These are phyloP conservation scores for Graphilbum sp. DNA, from an alignment of 2,329 filamentous ascomycete species.

Conservation along the genomic window DNA sequence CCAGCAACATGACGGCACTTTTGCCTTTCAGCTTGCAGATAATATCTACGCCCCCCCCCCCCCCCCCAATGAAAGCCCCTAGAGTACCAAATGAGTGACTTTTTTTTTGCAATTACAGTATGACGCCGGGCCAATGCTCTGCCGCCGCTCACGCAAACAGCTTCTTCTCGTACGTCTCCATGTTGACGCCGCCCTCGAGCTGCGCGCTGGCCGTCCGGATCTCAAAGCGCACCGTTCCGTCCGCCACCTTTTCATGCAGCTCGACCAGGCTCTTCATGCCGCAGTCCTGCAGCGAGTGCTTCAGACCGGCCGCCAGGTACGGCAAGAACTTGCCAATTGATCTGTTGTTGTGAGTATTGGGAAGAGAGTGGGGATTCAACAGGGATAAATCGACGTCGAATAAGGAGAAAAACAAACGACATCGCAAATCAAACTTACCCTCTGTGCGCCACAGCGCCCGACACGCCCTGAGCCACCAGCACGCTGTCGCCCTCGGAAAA, in stretches of 20 bases:
- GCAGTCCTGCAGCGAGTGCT: conserved; percentile 95
- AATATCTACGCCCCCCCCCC: not conserved
- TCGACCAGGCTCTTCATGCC: conserved; percentile 66
- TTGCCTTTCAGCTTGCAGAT: too few species aligned
- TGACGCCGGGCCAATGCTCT: too few species aligned
- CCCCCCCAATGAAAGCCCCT: not conserved
- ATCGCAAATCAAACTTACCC: conserved; percentile 37
- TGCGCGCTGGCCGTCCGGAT: conserved; percentile 86
- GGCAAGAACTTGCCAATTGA: conserved; percentile 91
- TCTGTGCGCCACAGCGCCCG: conserved; percentile 66
- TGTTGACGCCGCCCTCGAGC: conserved; percentile 92
- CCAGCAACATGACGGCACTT: too few species aligned
- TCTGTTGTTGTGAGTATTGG: conserved; percentile 22
- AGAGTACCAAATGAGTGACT: not conserved
- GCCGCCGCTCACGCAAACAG: conserved; percentile 50
- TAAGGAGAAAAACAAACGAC: too few species aligned
- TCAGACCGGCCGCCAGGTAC: conserved; percentile 86
- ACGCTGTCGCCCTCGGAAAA: conserved; percentile 95
- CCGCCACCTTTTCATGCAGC: conserved; percentile 58
- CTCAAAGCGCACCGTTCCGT: conserved; percentile 77
- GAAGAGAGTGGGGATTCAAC: too few species aligned
- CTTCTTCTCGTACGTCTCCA: conserved; percentile 99
- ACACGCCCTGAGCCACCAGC: conserved; percentile 91
- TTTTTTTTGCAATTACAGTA: not conserved
- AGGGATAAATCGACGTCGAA: too few species aligned